phyloP scores from a whole-genome alignment of 2,329 filamentous ascomycete genomes.

The Coniochaeta pulveracea region DNA sequence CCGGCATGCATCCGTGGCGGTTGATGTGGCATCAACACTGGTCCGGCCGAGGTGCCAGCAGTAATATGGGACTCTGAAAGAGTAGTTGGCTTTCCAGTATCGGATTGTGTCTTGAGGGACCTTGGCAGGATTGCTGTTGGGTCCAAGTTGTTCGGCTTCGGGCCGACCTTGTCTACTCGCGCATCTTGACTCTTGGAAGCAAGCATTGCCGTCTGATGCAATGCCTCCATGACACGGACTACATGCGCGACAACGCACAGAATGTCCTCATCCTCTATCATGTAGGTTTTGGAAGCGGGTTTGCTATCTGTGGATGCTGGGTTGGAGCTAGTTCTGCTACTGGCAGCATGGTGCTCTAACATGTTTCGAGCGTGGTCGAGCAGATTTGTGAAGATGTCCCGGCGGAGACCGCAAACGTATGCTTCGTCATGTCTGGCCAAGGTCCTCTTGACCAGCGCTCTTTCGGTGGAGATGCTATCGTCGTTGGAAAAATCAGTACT shows the following conservation, averaged over 20 bases:
- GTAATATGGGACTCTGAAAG: background rate
- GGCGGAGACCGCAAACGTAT: background rate
- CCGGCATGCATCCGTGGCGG: too few species aligned
- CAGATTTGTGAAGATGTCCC: background rate
- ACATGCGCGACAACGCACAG: background rate
- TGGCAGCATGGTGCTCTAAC: background rate
- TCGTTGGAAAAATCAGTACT: too few species aligned
- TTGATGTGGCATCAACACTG: too few species aligned
- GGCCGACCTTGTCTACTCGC: too few species aligned
- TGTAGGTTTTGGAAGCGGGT: background rate
- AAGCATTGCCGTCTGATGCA: background rate
- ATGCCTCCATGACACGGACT: background rate
- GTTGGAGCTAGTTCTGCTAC: background rate
- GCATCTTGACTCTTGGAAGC: background rate
- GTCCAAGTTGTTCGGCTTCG: too few species aligned
- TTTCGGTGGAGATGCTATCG: background rate
- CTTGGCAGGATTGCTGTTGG: background rate
- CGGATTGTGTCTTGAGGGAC: background rate
- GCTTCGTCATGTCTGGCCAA: background rate
- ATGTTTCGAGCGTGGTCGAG: background rate
- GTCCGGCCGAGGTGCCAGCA: background rate
- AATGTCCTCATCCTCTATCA: background rate
- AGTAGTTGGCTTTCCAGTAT: background rate
- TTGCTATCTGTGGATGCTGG: background rate
- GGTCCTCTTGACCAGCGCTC: background rate